A percentile compares a stretch with the other conserved stretches of the same genome.
These are phyloP conservation scores for Tephrocybe sp. DNA, from an alignment of 768 basidiomycete species.

Conservation along the genomic window DNA sequence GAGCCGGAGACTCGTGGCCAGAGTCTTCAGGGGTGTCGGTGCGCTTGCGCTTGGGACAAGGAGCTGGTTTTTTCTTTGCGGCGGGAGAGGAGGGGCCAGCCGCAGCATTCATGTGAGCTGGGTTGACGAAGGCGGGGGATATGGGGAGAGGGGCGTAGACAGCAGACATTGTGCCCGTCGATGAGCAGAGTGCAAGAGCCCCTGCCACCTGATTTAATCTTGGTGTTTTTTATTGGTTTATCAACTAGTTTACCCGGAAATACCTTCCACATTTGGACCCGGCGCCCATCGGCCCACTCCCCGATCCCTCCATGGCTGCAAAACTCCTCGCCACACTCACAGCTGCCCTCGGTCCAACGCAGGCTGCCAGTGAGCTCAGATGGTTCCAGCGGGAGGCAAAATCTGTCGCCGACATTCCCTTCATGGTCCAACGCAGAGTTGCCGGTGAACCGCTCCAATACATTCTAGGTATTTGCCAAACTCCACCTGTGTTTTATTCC, in stretches of 20 bases:
- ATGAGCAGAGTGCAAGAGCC: constrained; percentile 18
- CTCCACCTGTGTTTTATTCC: constrained; percentile 15
- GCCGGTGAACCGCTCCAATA: constrained; percentile 86
- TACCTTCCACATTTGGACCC: constrained; percentile 18
- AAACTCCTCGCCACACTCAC: constrained; percentile 30
- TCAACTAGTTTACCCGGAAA: constrained; percentile 13
- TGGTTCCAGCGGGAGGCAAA: constrained; percentile 40
- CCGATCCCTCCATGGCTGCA: constrained; percentile 10
- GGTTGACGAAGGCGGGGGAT: constrained; percentile 37
- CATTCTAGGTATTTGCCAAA: constrained; percentile 66
- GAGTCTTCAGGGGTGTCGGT: constrained; percentile 59
- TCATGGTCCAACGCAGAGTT: constrained; percentile 60
- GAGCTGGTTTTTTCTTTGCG: constrained; percentile 38
- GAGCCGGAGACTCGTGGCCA: constrained; percentile 43
- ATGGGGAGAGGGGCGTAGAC: constrained; percentile 38
- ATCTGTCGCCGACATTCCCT: constrained; percentile 25
- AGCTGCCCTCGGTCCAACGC: constrained; percentile 29
- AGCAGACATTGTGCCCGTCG: constrained; percentile 30
- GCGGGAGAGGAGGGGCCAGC: constrained; percentile 41
- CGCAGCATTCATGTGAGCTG: constrained; percentile 44
- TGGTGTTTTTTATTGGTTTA: constrained; percentile 17
- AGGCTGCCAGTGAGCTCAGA: constrained; percentile 39
- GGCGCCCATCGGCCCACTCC: constrained; percentile 16
- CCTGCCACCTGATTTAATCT: constrained; percentile 19
- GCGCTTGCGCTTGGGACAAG: constrained; percentile 58